Evolutionary conservation across 805 yeast genomes (phyloP), one percentile per base, ranked within the genome.

Genomic region (Maudiozyma turicensis): DNA sequence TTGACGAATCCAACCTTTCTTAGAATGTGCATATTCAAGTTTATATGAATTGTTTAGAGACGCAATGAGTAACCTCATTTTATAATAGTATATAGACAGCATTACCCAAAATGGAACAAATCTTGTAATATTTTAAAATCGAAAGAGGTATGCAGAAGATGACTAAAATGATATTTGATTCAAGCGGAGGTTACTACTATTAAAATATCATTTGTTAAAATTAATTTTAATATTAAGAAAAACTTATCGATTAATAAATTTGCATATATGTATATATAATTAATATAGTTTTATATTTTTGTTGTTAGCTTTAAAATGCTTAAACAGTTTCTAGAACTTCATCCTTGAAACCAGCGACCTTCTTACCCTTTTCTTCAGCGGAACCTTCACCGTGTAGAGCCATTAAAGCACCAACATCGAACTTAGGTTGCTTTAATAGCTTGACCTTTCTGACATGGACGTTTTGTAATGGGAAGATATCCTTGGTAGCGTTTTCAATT

Each of bases 381-480:
- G 88, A 70, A 60, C 82, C 76, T 80, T 90, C 98, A 76, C 98
- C 97, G 81, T 90, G 98, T 70, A 91, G 84, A 69, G 97, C 84
- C 72, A 90, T 77, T 72, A 90, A 83, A 70, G 95, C 77, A 76
- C 96, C 96, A 68, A 91, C 82, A 76, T 90, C 98, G 81, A 90
- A 88, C 80, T 90, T 90, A 74, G 98, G 97, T 78, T 85, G 95
- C 80, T 91, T 90, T 76, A 91, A 86, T 73, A 90, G 82, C 82
- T 90, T 90, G 69, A 90, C 97, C 81, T 90, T 91, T 83, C 97
- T 90, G 75, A 90, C 86, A 84, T 88, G 95, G 70, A 90, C 95
- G 80, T 91, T 89, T 80, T 90, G 97, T 73, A 90, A 83, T 70
- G 98, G 98, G 84, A 78, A 89, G 79, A 90, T 86, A 66, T 86